Evolutionary conservation across 768 basidiomycete species (phyloP).

Genomic region (Scleroderma bovista): DNA sequence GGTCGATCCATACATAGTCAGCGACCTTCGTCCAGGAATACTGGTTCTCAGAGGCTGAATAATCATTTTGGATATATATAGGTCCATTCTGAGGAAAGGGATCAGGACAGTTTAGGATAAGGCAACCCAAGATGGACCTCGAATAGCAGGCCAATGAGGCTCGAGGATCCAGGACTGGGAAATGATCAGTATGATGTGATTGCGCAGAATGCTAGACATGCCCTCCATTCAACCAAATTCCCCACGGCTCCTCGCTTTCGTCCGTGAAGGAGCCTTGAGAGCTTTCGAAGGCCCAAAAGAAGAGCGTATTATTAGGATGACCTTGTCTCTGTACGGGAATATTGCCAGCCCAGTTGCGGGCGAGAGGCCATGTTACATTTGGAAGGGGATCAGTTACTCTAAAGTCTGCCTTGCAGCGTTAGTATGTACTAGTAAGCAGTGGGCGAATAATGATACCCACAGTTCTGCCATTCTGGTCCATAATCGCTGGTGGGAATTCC

Average conservation of each 20-base stretch:
- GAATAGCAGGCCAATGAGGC: slow-evolving; percentile 56
- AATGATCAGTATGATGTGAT: neutral
- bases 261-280: slow-evolving; percentile 49
- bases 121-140: slow-evolving; percentile 41
- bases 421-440: too few relatives aligned
- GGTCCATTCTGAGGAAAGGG: slow-evolving; percentile 58
- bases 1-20: slow-evolving; percentile 72
- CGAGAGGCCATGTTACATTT: slow-evolving; percentile 50
- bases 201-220: slow-evolving; percentile 20
- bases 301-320: slow-evolving; percentile 62
- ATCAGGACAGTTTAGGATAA: neutral
- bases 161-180: slow-evolving; percentile 61
- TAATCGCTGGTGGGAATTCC: slow-evolving; percentile 42
- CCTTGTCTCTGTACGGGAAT: slow-evolving; percentile 52
- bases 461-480: slow-evolving; percentile 56
- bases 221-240: slow-evolving; percentile 74
- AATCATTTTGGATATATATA: slow-evolving; percentile 49
- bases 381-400: slow-evolving; percentile 51
- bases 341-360: slow-evolving; percentile 60
- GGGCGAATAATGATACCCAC: slow-evolving; percentile 30
- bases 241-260: slow-evolving; percentile 51
- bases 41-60: slow-evolving; percentile 43
- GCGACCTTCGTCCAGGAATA: slow-evolving; percentile 56
- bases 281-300: slow-evolving; percentile 62
- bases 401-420: slow-evolving; percentile 40